A percentile compares a stretch with the other conserved stretches of the same genome.
Evolutionary conservation across 441 rosid genomes (phyloP).

Genomic region (Brassica hybrid): DNA sequence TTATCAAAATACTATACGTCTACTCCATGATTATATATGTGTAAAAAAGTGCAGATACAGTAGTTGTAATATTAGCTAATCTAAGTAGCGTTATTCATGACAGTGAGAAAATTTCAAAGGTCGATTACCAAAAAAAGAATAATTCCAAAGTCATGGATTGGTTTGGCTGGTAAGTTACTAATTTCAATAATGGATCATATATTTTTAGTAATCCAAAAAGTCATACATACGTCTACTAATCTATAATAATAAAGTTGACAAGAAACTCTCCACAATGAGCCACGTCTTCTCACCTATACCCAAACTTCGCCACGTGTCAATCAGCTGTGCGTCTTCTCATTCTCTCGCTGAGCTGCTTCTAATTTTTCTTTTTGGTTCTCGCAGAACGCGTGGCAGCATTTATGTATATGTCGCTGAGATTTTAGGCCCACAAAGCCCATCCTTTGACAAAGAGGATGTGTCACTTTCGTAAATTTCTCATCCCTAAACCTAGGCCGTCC

Average conservation of each 20-base stretch:
- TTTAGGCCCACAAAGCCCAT: background rate
- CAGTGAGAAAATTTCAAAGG: background rate
- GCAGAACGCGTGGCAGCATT: no score
- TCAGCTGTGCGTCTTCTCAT: no score
- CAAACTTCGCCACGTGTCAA: no score
- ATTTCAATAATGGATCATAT: background rate
- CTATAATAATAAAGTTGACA: no score
- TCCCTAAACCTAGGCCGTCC: background rate
- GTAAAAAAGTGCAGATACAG: background rate
- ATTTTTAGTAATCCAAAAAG: background rate
- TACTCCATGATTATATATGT: no score
- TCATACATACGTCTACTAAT: background rate
- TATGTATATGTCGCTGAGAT: no score
- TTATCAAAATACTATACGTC: no score
- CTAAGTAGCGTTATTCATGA: background rate
- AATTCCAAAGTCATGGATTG: background rate
- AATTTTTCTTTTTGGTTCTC: no score
- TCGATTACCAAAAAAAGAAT: no score
- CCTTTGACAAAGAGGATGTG: background rate
- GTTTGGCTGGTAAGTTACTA: conserved; percentile 8
- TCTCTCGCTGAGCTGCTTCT: no score
- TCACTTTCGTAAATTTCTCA: background rate
- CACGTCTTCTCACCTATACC: no score
- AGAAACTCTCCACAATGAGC: no score
- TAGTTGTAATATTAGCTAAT: background rate